Evolutionary conservation across 2,329 filamentous ascomycete genomes (phyloP).

Genomic region (Colletotrichum melonis): DNA sequence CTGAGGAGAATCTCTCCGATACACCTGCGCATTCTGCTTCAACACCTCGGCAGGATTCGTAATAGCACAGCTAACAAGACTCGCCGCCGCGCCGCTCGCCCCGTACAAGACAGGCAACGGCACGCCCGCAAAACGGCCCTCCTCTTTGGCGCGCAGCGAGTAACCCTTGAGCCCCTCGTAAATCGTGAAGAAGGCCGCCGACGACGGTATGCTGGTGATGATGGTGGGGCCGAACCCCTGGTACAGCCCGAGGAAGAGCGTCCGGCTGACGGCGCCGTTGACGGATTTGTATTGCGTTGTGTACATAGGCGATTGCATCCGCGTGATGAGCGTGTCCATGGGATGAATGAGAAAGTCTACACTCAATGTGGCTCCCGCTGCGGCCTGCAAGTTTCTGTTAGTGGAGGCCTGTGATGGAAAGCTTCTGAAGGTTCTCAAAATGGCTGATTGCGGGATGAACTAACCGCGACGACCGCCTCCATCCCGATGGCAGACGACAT

Average conservation of each 20-base stretch:
- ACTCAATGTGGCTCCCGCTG: slow-evolving; percentile 24
- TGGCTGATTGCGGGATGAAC: not conserved
- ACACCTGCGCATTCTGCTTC: slow-evolving; percentile 39
- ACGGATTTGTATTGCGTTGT: slow-evolving; percentile 30
- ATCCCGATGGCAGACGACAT: not conserved
- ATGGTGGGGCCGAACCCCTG: slow-evolving; percentile 39
- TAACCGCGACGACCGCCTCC: not conserved
- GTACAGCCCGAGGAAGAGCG: slow-evolving; percentile 36
- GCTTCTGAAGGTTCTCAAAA: too few species aligned
- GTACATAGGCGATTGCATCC: slow-evolving; percentile 36
- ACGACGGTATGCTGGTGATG: slow-evolving; percentile 33
- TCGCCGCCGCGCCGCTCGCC: slow-evolving; percentile 34
- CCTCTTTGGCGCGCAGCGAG: not conserved
- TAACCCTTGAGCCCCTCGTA: slow-evolving; percentile 35
- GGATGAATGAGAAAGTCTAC: slow-evolving; percentile 36
- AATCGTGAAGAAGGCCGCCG: slow-evolving; percentile 37
- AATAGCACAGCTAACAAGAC: slow-evolving; percentile 36
- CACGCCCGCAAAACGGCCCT: slow-evolving; percentile 11
- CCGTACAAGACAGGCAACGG: slow-evolving; percentile 32
- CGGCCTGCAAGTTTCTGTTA: not conserved
- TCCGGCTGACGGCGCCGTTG: slow-evolving; percentile 26
- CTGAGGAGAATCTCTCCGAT: not conserved
- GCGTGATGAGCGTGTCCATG: slow-evolving; percentile 37
- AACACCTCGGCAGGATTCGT: slow-evolving; percentile 37
- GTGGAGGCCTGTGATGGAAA: not conserved